Evolutionary conservation across 2,329 filamentous ascomycete species (phyloP).

Genomic region (Colletotrichum eleusines): DNA sequence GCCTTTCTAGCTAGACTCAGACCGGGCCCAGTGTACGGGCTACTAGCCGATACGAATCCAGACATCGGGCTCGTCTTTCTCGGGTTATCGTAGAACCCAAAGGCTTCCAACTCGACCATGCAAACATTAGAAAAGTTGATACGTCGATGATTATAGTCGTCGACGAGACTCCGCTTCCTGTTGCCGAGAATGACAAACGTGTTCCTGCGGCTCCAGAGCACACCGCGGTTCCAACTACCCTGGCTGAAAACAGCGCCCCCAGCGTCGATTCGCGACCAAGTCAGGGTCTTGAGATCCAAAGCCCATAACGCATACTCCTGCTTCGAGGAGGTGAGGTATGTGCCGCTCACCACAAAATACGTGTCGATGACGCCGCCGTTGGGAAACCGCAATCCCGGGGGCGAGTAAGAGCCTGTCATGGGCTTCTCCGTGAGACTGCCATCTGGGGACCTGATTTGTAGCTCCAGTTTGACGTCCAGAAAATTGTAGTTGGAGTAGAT

Average conservation of each 20-base stretch:
- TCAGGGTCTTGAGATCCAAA: conserved; percentile 86
- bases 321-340: conserved; percentile 96
- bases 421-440: conserved; percentile 86
- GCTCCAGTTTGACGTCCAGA: conserved; percentile 92
- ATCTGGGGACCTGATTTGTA: conserved; percentile 88
- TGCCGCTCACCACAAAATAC: conserved; percentile 97
- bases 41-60: conserved; percentile 86
- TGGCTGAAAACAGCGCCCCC: conserved; percentile 95
- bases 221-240: conserved; percentile 96
- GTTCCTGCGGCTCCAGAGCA: conserved; percentile 93
- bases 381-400: conserved; percentile 92
- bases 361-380: conserved; percentile 96
- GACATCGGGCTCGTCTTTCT: conserved; percentile 82
- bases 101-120: conserved; percentile 96
- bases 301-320: conserved; percentile 99
- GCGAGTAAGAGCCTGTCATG: conserved; percentile 89
- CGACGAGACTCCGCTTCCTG: conserved; percentile 90
- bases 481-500: conserved; percentile 99
- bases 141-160: conserved; percentile 97
- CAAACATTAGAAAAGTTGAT: conserved; percentile 98
- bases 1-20: conserved; percentile 70
- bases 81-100: conserved; percentile 97
- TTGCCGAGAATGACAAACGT: conserved; percentile 97
- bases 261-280: conserved; percentile 96
- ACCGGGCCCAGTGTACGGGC: conserved; percentile 69